A percentile compares a stretch with the other conserved stretches of the same genome.
phyloP scores from a whole-genome alignment of 2,329 filamentous ascomycete species.

The Colletotrichum euphorbiae region DNA sequence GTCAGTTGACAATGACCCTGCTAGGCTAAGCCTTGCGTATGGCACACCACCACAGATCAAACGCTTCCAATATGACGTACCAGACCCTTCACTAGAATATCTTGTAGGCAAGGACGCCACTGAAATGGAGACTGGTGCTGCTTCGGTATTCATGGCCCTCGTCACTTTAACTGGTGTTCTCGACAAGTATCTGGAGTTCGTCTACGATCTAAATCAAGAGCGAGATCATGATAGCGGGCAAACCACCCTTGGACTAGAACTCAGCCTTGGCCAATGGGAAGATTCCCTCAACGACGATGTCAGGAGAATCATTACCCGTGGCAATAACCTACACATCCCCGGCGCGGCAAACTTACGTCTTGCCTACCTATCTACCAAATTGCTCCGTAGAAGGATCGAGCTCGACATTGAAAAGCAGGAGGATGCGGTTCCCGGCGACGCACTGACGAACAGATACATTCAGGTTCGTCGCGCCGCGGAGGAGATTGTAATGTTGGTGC shows the following conservation, averaged over 20 bases:
- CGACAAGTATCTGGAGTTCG: conserved; percentile 41
- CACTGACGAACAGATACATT: conserved; percentile 46
- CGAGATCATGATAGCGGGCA: conserved; percentile 25
- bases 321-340: conserved; percentile 53
- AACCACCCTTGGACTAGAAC: conserved; percentile 50
- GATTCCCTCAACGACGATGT: conserved; percentile 53
- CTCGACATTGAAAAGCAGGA: conserved; percentile 54
- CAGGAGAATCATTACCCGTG: conserved; percentile 56
- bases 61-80: conserved; percentile 60
- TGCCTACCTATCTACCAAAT: conserved; percentile 59
- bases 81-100: conserved; percentile 52
- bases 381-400: conserved; percentile 60
- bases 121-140: conserved; percentile 4
- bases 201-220: conserved; percentile 39
- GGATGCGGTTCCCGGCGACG: conserved; percentile 22
- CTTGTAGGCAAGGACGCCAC: conserved; percentile 40
- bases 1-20: background rate
- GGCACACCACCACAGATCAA: conserved; percentile 64
- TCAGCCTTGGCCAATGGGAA: conserved; percentile 57
- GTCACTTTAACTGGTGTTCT: conserved; percentile 33
- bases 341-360: conserved; percentile 64
- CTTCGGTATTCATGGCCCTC: conserved; percentile 36
- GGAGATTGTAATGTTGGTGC: conserved; percentile 60
- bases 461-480: conserved; percentile 59
- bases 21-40: conserved; percentile 63